Evolutionary conservation across 345 rosid species (phyloP), one percentile per base, ranked within the genome.

Genomic region (Excoecaria cochinchinensis): DNA sequence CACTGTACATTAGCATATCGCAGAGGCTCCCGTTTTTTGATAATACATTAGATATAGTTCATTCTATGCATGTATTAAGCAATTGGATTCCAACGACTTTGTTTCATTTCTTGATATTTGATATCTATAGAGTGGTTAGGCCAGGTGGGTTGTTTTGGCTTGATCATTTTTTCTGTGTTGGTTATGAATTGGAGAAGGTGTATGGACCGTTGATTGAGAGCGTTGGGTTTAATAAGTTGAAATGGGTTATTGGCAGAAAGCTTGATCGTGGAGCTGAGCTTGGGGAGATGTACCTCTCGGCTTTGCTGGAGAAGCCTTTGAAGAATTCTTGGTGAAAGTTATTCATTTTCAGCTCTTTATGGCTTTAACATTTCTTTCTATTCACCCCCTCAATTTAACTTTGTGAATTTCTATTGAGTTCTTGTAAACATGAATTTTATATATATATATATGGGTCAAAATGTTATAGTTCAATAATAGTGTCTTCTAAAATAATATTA

Each of bases 61-160:
- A 89, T 69, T 86, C 87, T 1, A 89, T 87, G 88, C 87, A 86
- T 59, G 87, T 89, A 4, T 71, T 86, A 42, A 85, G 93, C 79
- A 87, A 86, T 63, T 89, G 89, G 90, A 82, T 87, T 48, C 89
- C 87, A 0, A 76, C 87, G 12, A 79, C 71, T 44, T 53, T 79
- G 84, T 78, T 86, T 21, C 86, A 87, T 52, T 86, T 86, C 82
- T 61, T 85, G 53, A 42, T 89, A 80, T 87, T 80, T 40, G 93
- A 87, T 52, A 71, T 86, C 7, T 86, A 85, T 36, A 79, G 91
- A 39, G 89, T 89, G 69, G 69, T 87, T 12, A 77, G 93, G 73
- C 89, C 90, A 0, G 88, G 88, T 6, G 86, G 91, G 60, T 48
- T 86, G 71, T 86, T 89, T 69, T 85, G 88, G 89, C 70, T 87